Conservation (phyloP, 2,329 filamentous ascomycete species). For the Diaporthe ilicicola region DNA sequence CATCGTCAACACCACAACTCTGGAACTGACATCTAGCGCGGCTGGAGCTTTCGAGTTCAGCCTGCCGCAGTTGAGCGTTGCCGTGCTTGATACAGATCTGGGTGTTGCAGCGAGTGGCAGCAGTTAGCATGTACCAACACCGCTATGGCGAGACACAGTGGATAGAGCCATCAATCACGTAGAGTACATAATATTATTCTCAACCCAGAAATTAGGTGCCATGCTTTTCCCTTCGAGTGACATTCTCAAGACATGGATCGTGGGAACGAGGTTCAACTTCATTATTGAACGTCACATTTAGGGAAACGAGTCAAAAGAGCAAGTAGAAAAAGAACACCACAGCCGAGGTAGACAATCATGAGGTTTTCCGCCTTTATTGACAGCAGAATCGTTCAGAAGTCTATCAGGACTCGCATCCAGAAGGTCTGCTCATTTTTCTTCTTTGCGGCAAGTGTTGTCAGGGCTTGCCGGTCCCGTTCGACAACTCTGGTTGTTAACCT, state of each 20-base stretch:
- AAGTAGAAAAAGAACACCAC: neutral
- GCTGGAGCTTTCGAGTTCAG: constrained; percentile 60
- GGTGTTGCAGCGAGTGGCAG: neutral
- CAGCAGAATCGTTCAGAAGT: neutral
- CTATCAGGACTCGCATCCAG: neutral
- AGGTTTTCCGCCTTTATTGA: neutral
- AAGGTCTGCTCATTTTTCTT: neutral
- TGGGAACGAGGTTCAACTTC: no score
- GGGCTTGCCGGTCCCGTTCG: neutral
- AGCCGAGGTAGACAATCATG: no score
- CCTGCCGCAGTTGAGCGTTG: constrained; percentile 63
- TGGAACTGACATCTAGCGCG: constrained; percentile 49
- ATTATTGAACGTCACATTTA: neutral
- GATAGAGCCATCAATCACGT: neutral
- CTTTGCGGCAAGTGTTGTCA: neutral
- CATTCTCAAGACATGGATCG: neutral
- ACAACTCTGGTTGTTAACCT: neutral
- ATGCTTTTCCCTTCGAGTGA: no score
- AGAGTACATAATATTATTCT: neutral
- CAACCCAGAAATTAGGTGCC: no score
- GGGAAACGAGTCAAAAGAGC: neutral
- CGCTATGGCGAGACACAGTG: neutral
- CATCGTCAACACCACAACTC: constrained; percentile 54
- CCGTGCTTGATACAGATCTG: constrained; percentile 57
- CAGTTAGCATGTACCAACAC: neutral